These are phyloP conservation scores for Myxozyma mucilagina DNA, from an alignment of 805 yeast genomes.

Conservation along the genomic window DNA sequence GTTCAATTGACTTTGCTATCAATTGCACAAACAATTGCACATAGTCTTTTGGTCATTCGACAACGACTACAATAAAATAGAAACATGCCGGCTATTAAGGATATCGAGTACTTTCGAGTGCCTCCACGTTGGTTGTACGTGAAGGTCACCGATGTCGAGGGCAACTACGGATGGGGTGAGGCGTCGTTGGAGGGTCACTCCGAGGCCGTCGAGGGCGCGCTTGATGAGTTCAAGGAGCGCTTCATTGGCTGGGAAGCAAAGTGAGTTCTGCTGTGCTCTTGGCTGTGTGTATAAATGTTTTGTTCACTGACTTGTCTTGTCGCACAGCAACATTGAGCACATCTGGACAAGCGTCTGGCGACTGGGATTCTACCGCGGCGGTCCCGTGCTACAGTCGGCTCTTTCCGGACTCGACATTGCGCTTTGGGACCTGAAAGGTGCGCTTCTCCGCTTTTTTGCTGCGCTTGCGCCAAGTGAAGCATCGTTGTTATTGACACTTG, in stretches of 20 bases:
- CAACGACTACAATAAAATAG: neutral
- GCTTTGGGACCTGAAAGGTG: constrained; percentile 41
- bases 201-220: constrained; percentile 41
- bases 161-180: constrained; percentile 40
- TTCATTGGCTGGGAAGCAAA: constrained; percentile 40
- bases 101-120: constrained; percentile 38
- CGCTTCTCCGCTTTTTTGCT: neutral
- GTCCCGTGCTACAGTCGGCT: constrained; percentile 40
- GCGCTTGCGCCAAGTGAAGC: neutral
- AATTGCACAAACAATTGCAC: too few species aligned
- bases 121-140: constrained; percentile 40
- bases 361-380: constrained; percentile 41
- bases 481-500: too few species aligned
- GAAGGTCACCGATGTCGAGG: constrained; percentile 36
- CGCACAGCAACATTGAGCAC: constrained; percentile 15
- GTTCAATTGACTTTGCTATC: too few species aligned
- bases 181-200: constrained; percentile 40
- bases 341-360: constrained; percentile 36
- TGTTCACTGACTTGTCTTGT: neutral
- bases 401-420: constrained; percentile 41
- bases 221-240: constrained; percentile 38
- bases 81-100: constrained; percentile 10
- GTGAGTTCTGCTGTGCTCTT: neutral
- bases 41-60: too few species aligned
- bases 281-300: neutral